Base-by-base conservation (phyloP, 768 basidiomycete species). In the Candolleomyces aberdarensis region DNA sequence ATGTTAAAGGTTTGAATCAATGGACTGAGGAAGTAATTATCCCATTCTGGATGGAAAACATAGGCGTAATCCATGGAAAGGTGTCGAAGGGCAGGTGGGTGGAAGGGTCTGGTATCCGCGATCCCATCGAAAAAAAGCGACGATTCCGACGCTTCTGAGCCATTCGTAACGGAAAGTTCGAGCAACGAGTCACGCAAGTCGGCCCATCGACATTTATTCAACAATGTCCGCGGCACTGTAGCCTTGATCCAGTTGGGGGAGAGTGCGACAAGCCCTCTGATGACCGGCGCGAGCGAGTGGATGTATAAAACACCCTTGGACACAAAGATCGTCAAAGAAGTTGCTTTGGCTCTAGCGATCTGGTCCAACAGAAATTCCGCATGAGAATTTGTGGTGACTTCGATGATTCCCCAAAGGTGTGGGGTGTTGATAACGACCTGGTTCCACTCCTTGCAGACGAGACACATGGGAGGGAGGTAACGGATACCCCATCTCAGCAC, bases 321-420 rank as follows among this genome's bases (percentile, higher is more conserved):
- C 31, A 72, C 56, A 22, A 61, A 63, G 39, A 74, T 58, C 3
- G 66, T 66, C 31, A 75, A 62, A 22, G 73, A 72, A 4, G 71
- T 63, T 10, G 63, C 61, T 53, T 74, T 75, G n/a, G 71, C 72
- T 58, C 66, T 69, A 4, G 61, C 55, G 19, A 75, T 62, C 36
- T 74, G 70, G 9, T 41, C 52, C 8, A 60, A 39, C 7, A 74
- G 49, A 29, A 64, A 54, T 3, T 43, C 4, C 1, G 56, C 36
- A 10, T 63, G 58, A 2, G 58, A 58, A 2, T 51, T 57, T 26
- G 55, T 67, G 26, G 48, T 47, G 14, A 72, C 26, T 10, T 62
- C 55, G 29, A 76, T 59, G 43, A 74, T 72, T 1, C 73, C 73
- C 72, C 72, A 74, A 6, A 76, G 65, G 4, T 69, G 69, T n/a